These are phyloP conservation scores for Arthrobotrys entomopaga DNA, from an alignment of 2,329 filamentous ascomycete species.

Conservation along the genomic window DNA sequence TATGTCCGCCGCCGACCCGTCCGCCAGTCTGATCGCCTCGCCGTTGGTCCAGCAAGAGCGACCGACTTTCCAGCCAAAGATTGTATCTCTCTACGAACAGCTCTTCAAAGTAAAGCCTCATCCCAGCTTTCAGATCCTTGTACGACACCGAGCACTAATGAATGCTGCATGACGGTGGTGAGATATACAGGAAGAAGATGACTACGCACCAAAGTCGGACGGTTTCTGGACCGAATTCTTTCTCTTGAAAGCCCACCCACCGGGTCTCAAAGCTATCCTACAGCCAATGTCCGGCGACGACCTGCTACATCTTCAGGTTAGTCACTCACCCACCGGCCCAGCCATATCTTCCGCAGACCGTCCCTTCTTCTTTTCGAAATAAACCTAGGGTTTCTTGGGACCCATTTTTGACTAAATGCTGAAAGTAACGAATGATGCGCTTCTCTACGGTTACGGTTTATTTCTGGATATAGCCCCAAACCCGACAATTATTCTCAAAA, in stretches of 20 bases:
- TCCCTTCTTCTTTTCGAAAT: background rate
- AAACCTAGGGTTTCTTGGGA: background rate
- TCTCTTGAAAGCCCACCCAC: slow-evolving; percentile 80
- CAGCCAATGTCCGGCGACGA: slow-evolving; percentile 77
- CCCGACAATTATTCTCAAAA: slow-evolving; percentile 79
- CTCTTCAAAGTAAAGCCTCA: slow-evolving; percentile 78
- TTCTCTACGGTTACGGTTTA: slow-evolving; percentile 14
- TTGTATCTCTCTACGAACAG: slow-evolving; percentile 86
- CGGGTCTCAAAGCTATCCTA: slow-evolving; percentile 74
- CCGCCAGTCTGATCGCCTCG: slow-evolving; percentile 66
- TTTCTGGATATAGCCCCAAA: slow-evolving; percentile 68
- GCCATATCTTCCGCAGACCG: background rate
- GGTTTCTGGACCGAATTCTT: slow-evolving; percentile 98
- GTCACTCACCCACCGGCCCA: slow-evolving; percentile 25
- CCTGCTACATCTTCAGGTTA: slow-evolving; percentile 76
- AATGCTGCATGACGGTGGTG: background rate
- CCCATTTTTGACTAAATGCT: slow-evolving; percentile 50
- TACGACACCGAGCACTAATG: too few species aligned
- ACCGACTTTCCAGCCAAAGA: slow-evolving; percentile 94
- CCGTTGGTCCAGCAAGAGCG: slow-evolving; percentile 91
- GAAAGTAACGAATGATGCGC: slow-evolving; percentile 29
- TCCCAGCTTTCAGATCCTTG: background rate
- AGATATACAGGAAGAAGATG: slow-evolving; percentile 68
- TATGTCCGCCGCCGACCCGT: background rate
- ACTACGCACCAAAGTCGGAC: slow-evolving; percentile 75